A percentile compares a stretch with the other conserved stretches of the same genome.
Evolutionary conservation across 2,329 filamentous ascomycete species (phyloP).

Genomic region (Botrytis pseudocinerea): DNA sequence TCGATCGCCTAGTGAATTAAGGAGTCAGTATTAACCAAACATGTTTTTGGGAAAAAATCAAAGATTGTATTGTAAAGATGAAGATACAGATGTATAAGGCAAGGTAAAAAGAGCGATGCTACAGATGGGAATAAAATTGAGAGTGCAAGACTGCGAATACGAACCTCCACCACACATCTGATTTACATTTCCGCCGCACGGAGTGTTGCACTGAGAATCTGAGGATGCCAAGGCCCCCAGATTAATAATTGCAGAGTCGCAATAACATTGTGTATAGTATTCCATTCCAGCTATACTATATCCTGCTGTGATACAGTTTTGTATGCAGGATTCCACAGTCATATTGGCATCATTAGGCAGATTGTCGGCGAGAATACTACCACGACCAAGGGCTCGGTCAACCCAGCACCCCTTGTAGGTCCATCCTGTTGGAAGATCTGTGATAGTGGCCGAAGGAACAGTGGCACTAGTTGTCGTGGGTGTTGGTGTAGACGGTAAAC

Average conservation of each 20-base stretch:
- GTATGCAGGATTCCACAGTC: conserved; percentile 32
- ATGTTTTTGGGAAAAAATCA: neutral
- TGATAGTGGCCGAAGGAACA: conserved; percentile 24
- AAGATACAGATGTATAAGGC: neutral
- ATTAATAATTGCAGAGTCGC: conserved; percentile 34
- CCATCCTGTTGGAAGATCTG: conserved; percentile 32
- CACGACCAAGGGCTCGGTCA: conserved; percentile 30
- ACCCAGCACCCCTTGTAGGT: conserved; percentile 34
- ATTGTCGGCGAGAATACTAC: conserved; percentile 27
- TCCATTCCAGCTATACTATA: conserved; percentile 42
- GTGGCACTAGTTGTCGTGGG: conserved; percentile 7
- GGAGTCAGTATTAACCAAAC: neutral
- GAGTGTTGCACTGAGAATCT: conserved; percentile 42
- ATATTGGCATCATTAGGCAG: conserved; percentile 25
- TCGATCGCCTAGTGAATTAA: conserved; percentile 26
- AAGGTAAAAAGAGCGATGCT: too few species aligned
- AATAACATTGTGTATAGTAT: conserved; percentile 40
- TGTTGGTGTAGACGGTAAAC: conserved; percentile 20
- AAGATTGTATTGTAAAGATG: neutral
- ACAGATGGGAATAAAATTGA: neutral
- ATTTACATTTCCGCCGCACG: conserved; percentile 35
- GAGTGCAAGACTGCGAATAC: neutral
- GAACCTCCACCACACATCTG: conserved; percentile 25
- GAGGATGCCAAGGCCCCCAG: conserved; percentile 30
- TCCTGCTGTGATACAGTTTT: conserved; percentile 40